Percentiles rank a stretch among this genome's conserved stretches.
Evolutionary conservation across 352 stramenopile species (phyloP).

Genomic region (Nothophytophthora sp.): DNA sequence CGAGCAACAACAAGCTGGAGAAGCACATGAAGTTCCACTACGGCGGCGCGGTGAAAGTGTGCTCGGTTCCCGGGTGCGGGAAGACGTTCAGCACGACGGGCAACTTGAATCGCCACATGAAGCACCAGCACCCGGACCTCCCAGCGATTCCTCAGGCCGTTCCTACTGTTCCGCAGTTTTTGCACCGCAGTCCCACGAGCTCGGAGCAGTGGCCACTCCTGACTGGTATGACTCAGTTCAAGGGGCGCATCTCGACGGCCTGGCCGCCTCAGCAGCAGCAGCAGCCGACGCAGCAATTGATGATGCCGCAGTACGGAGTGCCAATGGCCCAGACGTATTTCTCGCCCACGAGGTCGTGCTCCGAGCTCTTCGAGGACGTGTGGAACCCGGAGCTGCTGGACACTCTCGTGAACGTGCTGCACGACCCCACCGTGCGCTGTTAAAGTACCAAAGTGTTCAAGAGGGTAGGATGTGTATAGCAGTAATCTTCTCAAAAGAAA

Average conservation of each 20-base stretch:
- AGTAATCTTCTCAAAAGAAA: no score
- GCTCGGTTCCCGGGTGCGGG: conserved; percentile 30
- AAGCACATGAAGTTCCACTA: conserved; percentile 41
- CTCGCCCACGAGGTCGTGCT: conserved; percentile 29
- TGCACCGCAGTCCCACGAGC: conserved; percentile 30
- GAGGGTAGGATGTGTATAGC: no score
- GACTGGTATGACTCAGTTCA: conserved; percentile 17
- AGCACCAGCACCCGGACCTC: conserved; percentile 17
- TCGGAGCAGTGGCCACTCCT: conserved; percentile 24
- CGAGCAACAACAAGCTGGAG: conserved; percentile 23
- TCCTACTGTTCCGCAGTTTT: conserved; percentile 15
- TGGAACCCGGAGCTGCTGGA: conserved; percentile 51
- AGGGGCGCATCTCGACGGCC: conserved; percentile 11
- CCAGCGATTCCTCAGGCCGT: no score
- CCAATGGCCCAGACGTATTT: conserved; percentile 15
- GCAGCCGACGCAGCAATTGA: conserved; percentile 11
- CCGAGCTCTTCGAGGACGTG: conserved; percentile 35
- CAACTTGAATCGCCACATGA: conserved; percentile 44
- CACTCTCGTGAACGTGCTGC: conserved; percentile 35
- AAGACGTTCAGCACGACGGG: conserved; percentile 59
- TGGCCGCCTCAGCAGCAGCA: conserved; percentile 18
- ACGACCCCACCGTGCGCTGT: conserved; percentile 33
- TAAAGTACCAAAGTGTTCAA: conserved; percentile 19
- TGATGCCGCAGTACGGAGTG: conserved; percentile 15
- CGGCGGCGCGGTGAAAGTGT: conserved; percentile 33